These are phyloP conservation scores for Medicago arabica DNA, from an alignment of 306 rosid species.

Conservation along the genomic window DNA sequence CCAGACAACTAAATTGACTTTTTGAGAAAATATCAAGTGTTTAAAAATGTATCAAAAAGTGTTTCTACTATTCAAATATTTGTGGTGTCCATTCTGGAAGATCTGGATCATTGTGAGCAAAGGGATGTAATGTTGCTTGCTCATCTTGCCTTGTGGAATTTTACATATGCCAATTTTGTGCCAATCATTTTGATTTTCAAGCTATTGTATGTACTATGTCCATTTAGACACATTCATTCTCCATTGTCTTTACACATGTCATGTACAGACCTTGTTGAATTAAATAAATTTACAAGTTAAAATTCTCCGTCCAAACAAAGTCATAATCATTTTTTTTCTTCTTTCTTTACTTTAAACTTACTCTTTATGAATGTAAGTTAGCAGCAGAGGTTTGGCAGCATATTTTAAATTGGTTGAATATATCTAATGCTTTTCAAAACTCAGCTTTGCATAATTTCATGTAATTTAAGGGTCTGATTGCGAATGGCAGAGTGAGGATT, in stretches of 20 bases:
- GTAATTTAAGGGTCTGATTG: no score
- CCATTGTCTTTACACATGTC: neutral
- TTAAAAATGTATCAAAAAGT: slow-evolving; percentile 6
- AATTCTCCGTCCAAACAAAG: neutral
- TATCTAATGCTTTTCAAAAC: no score
- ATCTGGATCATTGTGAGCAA: slow-evolving; percentile 27
- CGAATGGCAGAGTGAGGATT: no score
- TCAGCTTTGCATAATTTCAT: no score
- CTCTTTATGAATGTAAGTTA: no score
- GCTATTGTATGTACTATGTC: neutral
- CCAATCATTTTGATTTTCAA: slow-evolving; percentile 21
- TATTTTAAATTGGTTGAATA: no score
- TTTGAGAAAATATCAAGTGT: slow-evolving; percentile 1
- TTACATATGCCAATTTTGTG: slow-evolving; percentile 29
- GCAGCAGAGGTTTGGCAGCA: no score
- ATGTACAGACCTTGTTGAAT: neutral
- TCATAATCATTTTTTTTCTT: neutral
- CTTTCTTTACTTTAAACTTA: neutral
- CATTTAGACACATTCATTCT: neutral
- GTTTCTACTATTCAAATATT: neutral
- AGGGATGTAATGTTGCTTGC: neutral
- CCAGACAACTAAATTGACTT: neutral
- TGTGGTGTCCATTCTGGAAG: neutral
- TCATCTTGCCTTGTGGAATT: slow-evolving; percentile 6
- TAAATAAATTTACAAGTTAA: slow-evolving; percentile 1